Evolutionary conservation across 805 yeast species (phyloP), one percentile per base, ranked within the genome.

Genomic region (Yarrowia sp.): DNA sequence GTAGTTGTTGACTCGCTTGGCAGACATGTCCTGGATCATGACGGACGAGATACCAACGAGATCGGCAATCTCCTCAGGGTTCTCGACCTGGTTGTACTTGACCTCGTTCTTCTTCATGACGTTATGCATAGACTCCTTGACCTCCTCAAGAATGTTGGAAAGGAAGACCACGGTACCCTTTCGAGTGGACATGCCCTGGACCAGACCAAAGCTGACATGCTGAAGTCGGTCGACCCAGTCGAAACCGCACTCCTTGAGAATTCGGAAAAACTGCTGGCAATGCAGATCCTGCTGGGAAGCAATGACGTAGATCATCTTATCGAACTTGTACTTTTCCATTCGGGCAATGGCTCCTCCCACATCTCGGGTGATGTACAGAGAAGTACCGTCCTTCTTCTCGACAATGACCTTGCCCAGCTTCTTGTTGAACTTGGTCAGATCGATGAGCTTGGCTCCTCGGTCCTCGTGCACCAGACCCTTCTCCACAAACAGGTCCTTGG

Each of bases 11-110:
- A 93, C 84, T 78, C 99, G 88, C 81, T 95, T 95, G 67, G 96
- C 86, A 79, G 90, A 96, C 98, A 95, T 92, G 78, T 95, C 99
- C 82, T 95, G 99, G 73, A 95, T 90, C 97, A 95, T 92, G 67
- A 95, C 96, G 6, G 99, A 99, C 32, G 97, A 88, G 66, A 95
- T 89, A 75, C 99, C 99, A 67, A 95, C 87, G 72, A 91, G 82
- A 77, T 95, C 98, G 66, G 99, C 98, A 73, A 95, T 89, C 75
- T 85, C 85, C 67, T 93, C 98, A 36, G 98, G 99, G 75, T 92
- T 85, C 74, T 88, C 95, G 70, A 93, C 90, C 79, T 91, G 97
- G 11, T 93, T 87, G 74, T 92, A 95, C 78, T 95, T 95, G 70
- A 82, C 87, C 76, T 87, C 91, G 77, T 93, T 95, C 79, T 86